Evolutionary conservation across 176 grass and related monocot genomes (phyloP).

Genomic region (Phragmites australis): DNA sequence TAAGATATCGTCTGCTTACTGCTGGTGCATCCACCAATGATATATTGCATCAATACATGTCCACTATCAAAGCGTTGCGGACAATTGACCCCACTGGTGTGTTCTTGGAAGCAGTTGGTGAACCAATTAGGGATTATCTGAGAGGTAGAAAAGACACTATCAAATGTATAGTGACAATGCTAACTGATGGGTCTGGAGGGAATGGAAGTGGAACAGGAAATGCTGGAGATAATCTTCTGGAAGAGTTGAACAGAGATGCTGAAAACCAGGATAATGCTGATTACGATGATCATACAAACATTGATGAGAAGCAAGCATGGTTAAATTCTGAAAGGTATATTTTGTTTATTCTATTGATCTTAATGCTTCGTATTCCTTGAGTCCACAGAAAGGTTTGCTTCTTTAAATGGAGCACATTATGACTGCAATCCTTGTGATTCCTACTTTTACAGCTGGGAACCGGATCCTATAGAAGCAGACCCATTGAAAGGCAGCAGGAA

Average conservation of each 20-base stretch:
- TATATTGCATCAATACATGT: constrained; percentile 98
- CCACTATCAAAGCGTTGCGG: constrained; percentile 87
- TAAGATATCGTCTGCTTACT: constrained; percentile 87
- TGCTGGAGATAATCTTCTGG: constrained; percentile 81
- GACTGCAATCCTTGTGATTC: not conserved
- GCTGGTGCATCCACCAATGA: constrained; percentile 98
- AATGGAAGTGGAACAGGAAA: constrained; percentile 66
- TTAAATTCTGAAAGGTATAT: constrained; percentile 83
- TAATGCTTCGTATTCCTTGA: not conserved
- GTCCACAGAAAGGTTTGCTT: not conserved
- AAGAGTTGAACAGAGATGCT: constrained; percentile 95
- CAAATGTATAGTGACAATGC: constrained; percentile 98
- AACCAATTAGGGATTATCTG: constrained; percentile 99
- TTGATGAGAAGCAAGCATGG: constrained; percentile 98
- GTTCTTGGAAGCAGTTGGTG: constrained; percentile 97
- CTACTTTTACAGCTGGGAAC: constrained; percentile 80
- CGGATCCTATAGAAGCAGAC: constrained; percentile 88
- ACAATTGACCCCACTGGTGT: constrained; percentile 94
- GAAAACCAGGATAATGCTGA: constrained; percentile 80
- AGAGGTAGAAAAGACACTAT: constrained; percentile 96
- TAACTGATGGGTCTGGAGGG: constrained; percentile 85
- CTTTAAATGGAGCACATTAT: not conserved
- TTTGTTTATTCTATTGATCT: constrained; percentile 35
- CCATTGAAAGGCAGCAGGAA: constrained; percentile 88
- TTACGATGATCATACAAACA: constrained; percentile 76